Base-by-base conservation (phyloP, 148 eudicot genomes). In the Bassia scoparia region DNA sequence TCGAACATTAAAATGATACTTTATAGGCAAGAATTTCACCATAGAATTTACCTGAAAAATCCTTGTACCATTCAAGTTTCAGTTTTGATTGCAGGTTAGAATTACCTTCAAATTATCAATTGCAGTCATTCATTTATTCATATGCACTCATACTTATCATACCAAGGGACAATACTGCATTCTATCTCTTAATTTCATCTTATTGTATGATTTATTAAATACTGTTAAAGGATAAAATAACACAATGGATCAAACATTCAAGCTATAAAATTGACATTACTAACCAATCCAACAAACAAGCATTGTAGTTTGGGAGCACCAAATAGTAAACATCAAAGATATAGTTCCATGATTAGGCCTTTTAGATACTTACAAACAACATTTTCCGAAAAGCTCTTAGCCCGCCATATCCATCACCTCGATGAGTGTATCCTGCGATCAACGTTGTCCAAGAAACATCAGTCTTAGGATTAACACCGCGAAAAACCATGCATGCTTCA, bases 371-470 rank as follows among this genome's bases (percentile, higher is more conserved):
- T 83, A 90, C 96, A 85, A 69, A 68, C 63, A 90, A 48, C 98
- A 93, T 93, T 79, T 74, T 73, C 54, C 76, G 82, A 53, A 93
- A 90, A 76, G 79, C 79, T 74, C 74, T 60, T 67, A 93, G 85
- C 23, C 76, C 98, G n/a, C 82, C 82, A 77, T 84, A 79, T 46
- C 92, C 98, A 76, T 90, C 87, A 13, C 94, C 92, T 1, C 79
- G 83, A 83, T 90, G 98, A 59, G 98, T 89, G 70, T 83, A 93
- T 4, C 92, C 97, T 0, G 98, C 77, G 50, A 93, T 90, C 80
- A 93, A 74, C 17, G 88, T 84, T 41, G 98, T 93, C 98, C 98
- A 93, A 1, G 98, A 83, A 69, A 89, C 98, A 35, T 70, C 78
- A 77, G 73, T 89, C 76, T 87, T 90, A 50, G 29, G 56, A 24